A percentile compares a stretch with the other conserved stretches of the same genome.
phyloP scores from a whole-genome alignment of 2,329 filamentous ascomycete genomes.

The Endoconidiophora polonica region DNA sequence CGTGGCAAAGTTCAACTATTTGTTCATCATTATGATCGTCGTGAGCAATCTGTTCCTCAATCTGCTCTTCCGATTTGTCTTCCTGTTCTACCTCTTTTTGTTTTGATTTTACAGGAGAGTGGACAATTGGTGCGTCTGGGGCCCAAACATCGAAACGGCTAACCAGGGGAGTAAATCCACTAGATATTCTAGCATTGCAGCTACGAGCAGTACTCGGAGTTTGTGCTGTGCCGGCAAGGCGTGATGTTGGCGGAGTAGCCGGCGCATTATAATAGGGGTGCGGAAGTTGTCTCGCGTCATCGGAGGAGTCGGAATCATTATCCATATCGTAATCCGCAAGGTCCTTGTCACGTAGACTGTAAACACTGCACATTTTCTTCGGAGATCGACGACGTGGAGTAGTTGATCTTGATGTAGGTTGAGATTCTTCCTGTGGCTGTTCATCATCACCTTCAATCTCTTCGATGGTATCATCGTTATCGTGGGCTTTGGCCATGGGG shows the following conservation, averaged over 20 bases:
- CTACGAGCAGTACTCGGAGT: slow-evolving; percentile 16
- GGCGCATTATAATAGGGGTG: slow-evolving; percentile 15
- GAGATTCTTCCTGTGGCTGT: neutral
- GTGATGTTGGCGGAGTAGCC: slow-evolving; percentile 27
- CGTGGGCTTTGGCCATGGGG: neutral
- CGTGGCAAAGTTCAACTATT: too few relatives aligned
- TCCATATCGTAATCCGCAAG: slow-evolving; percentile 15
- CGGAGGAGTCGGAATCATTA: slow-evolving; percentile 41
- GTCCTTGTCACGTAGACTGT: slow-evolving; percentile 29
- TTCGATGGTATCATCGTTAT: neutral
- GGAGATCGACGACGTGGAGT: slow-evolving; percentile 1
- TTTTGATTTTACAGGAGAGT: neutral
- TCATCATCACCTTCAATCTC: neutral
- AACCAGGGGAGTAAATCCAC: slow-evolving; percentile 49
- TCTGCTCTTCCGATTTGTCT: neutral
- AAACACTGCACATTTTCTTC: slow-evolving; percentile 14
- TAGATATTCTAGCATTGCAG: slow-evolving; percentile 20
- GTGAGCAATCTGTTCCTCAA: neutral
- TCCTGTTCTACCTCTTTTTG: neutral
- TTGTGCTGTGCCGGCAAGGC: slow-evolving; percentile 15
- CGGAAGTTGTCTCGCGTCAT: slow-evolving; percentile 1
- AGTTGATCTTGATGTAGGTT: neutral
- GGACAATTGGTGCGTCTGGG: slow-evolving; percentile 35
- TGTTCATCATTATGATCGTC: too few relatives aligned
- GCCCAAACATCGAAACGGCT: slow-evolving; percentile 46